These are phyloP conservation scores for Dimocarpus longan DNA, from an alignment of 345 rosid genomes.

Conservation along the genomic window DNA sequence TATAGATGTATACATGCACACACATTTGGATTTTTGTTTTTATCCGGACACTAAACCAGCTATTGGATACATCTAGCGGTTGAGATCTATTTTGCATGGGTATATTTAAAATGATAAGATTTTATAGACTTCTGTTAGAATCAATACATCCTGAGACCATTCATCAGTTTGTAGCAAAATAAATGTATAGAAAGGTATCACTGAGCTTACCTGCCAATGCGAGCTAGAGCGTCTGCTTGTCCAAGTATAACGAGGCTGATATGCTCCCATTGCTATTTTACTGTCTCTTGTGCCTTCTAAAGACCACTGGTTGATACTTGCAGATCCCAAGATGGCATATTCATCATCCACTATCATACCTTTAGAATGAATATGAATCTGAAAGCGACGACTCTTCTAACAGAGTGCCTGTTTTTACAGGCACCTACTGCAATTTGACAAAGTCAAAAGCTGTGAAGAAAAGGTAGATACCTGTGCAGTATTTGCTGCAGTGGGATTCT, in stretches of 20 bases:
- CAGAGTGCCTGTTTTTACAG: slow-evolving; percentile 60
- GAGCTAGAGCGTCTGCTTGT: slow-evolving; percentile 54
- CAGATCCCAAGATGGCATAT: slow-evolving; percentile 82
- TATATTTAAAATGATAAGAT: too few species aligned
- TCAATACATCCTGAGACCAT: neutral
- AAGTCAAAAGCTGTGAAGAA: slow-evolving; percentile 4
- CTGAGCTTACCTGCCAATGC: slow-evolving; percentile 60
- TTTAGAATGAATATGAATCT: slow-evolving; percentile 92
- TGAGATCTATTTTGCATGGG: too few species aligned
- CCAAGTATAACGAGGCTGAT: slow-evolving; percentile 74
- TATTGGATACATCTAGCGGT: too few species aligned
- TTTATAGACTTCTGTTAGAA: neutral
- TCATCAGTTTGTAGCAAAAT: slow-evolving; percentile 1
- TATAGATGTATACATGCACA: too few species aligned
- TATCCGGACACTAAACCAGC: too few species aligned
- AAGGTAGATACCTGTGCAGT: slow-evolving; percentile 49
- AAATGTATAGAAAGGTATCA: neutral
- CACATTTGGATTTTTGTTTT: too few species aligned
- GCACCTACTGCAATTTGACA: neutral
- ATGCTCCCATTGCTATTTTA: slow-evolving; percentile 96
- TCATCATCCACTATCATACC: slow-evolving; percentile 96
- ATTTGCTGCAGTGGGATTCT: slow-evolving; percentile 38
- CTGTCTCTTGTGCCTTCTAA: slow-evolving; percentile 93
- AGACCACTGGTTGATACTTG: slow-evolving; percentile 93
- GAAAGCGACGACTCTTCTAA: slow-evolving; percentile 70